These are phyloP conservation scores for Codiaeum variegatum DNA, from an alignment of 441 rosid genomes.

Conservation along the genomic window DNA sequence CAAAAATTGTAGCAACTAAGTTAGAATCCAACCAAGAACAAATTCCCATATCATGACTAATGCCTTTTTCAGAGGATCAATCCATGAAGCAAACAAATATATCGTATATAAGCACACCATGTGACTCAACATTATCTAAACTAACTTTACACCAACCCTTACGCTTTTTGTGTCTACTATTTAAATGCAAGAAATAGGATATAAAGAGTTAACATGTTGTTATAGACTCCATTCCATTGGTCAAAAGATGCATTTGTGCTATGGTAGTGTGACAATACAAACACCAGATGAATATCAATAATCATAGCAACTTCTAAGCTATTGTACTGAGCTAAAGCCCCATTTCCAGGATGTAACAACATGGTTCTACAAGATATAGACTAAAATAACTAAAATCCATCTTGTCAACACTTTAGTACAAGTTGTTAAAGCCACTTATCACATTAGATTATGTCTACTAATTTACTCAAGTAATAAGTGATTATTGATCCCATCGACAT, in stretches of 20 bases:
- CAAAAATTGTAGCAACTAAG: slow-evolving; percentile 3
- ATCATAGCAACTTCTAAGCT: no score
- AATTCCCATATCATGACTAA: slow-evolving; percentile 4
- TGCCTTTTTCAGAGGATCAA: slow-evolving; percentile 3
- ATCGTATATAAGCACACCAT: background rate
- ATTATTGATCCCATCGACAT: slow-evolving; percentile 29
- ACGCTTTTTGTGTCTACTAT: background rate
- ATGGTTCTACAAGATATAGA: slow-evolving; percentile 18
- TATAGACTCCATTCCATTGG: no score
- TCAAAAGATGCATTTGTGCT: no score
- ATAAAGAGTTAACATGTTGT: no score
- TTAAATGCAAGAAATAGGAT: background rate
- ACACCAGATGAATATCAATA: no score
- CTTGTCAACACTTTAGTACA: slow-evolving; percentile 24
- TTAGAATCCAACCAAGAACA: slow-evolving; percentile 17
- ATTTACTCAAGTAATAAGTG: background rate
- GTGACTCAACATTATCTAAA: background rate
- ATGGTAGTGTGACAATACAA: no score
- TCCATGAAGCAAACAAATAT: background rate
- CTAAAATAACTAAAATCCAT: slow-evolving; percentile 11
- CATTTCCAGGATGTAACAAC: slow-evolving; percentile 21
- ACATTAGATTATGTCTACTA: background rate
- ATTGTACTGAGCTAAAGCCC: slow-evolving; percentile 3
- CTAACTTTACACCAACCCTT: background rate
- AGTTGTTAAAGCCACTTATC: slow-evolving; percentile 24